These are phyloP conservation scores for Trichoderma parareesei DNA, from an alignment of 495 filamentous ascomycete genomes.

Conservation along the genomic window DNA sequence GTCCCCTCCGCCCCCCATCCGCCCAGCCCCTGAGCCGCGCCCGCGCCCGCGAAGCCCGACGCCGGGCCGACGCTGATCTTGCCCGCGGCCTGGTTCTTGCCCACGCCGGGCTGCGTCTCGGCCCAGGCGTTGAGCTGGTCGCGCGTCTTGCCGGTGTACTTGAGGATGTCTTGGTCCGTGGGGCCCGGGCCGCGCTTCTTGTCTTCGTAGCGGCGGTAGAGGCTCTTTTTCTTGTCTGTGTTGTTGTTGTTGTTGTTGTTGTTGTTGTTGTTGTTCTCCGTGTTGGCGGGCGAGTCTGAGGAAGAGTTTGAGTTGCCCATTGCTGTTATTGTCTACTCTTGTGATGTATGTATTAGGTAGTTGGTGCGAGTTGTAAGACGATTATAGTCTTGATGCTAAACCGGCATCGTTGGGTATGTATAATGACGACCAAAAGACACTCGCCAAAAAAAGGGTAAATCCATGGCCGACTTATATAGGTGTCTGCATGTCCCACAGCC, in stretches of 20 bases:
- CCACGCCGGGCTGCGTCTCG: constrained; percentile 19
- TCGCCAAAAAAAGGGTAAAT: no score
- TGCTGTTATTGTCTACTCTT: neutral
- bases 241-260: neutral
- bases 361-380: no score
- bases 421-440: neutral
- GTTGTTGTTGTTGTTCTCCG: no score
- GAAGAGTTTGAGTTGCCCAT: neutral
- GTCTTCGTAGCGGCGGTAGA: constrained; percentile 19
- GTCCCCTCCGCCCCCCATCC: constrained; percentile 17
- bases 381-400: no score
- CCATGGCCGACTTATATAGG: neutral
- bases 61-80: constrained; percentile 17
- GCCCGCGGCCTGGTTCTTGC: constrained; percentile 17
- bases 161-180: constrained; percentile 19
- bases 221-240: constrained; percentile 15
- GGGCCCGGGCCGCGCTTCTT: constrained; percentile 16
- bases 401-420: no score
- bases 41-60: constrained; percentile 10
- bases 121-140: constrained; percentile 18
- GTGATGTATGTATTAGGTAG: no score
- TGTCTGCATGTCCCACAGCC: neutral
- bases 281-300: neutral
- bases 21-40: constrained; percentile 13
- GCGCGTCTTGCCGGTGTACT: constrained; percentile 22